phyloP scores from a whole-genome alignment of 768 basidiomycete species.

The Rhodotorula babjevae region DNA sequence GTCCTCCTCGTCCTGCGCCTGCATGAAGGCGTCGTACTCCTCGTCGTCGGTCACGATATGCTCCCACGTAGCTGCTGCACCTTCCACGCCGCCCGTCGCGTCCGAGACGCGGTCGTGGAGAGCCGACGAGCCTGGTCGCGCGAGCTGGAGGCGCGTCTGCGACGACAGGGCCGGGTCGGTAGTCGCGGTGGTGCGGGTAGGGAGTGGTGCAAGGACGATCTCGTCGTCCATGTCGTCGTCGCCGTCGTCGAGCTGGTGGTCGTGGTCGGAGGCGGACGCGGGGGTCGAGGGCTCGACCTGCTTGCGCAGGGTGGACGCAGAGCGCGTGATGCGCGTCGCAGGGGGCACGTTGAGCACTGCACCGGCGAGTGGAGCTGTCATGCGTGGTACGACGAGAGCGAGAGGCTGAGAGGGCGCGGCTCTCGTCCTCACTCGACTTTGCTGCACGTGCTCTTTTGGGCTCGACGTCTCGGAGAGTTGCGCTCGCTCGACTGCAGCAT shows the following conservation, averaged over 20 bases:
- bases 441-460: neutral
- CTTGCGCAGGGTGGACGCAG: conserved; percentile 16
- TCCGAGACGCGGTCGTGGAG: conserved; percentile 1
- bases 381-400: neutral
- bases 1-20: neutral
- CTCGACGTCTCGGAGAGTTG: neutral
- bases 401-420: neutral
- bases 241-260: neutral
- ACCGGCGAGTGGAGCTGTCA: neutral
- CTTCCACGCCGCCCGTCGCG: conserved; percentile 1
- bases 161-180: neutral
- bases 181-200: neutral
- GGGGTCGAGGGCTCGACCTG: neutral
- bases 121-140: neutral
- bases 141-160: conserved; percentile 12
- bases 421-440: neutral
- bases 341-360: neutral
- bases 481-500: too few relatives aligned
- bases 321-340: conserved; percentile 4
- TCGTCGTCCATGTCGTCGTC: conserved; percentile 8
- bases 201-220: neutral
- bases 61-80: too few relatives aligned
- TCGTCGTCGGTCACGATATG: neutral
- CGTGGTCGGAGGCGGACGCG: neutral
- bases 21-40: neutral